Evolutionary conservation across 2,329 filamentous ascomycete species (phyloP).

Genomic region (Magnaporthiopsis rhizophila): DNA sequence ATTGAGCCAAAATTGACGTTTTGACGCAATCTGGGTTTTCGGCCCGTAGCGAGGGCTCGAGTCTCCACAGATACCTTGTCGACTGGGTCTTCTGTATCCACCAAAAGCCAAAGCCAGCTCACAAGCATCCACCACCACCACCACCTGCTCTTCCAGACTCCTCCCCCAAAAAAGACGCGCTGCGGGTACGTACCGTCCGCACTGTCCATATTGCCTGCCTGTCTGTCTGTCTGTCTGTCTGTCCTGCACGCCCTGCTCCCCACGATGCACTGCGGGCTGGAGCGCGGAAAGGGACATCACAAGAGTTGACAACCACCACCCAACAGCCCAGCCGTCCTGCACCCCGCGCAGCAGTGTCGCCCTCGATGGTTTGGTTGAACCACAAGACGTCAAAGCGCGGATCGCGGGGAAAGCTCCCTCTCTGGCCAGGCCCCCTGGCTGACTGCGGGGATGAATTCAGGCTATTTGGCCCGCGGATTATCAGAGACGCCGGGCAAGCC

Average conservation of each 20-base stretch:
- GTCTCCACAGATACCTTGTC: neutral
- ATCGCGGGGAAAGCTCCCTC: neutral
- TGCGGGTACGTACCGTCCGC: neutral
- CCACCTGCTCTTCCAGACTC: neutral
- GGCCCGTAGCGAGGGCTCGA: slow-evolving; percentile 19
- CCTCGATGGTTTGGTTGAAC: neutral
- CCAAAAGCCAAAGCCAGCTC: neutral
- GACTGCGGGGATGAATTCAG: neutral
- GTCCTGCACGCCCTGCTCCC: too few species aligned
- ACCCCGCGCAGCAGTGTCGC: too few species aligned
- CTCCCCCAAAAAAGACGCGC: neutral
- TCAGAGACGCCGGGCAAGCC: neutral
- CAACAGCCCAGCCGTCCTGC: too few species aligned
- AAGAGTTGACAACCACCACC: neutral
- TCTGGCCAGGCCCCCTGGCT: too few species aligned
- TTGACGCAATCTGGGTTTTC: slow-evolving; percentile 26
- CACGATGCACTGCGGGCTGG: neutral
- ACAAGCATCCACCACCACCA: neutral
- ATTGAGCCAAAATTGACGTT: slow-evolving; percentile 13
- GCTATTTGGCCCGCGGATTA: neutral
- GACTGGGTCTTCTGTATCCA: too few species aligned
- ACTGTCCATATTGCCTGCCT: too few species aligned
- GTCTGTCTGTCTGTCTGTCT: too few species aligned
- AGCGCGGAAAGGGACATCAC: neutral
- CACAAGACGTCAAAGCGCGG: neutral